These are phyloP conservation scores for Aegle marmelos DNA, from an alignment of 345 rosid species.

Conservation along the genomic window DNA sequence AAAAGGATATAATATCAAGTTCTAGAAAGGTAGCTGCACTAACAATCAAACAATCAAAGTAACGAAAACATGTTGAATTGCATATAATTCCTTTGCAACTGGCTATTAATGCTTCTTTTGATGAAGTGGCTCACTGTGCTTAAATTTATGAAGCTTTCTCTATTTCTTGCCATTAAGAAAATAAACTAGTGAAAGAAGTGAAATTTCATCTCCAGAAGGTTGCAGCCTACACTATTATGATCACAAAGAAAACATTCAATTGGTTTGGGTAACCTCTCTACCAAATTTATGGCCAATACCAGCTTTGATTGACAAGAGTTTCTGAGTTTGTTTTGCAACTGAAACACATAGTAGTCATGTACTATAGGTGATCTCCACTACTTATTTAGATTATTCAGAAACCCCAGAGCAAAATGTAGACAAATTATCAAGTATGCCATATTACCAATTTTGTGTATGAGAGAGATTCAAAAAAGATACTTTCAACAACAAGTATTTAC, in stretches of 20 bases:
- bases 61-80: background rate
- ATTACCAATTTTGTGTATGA: background rate
- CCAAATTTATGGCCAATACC: background rate
- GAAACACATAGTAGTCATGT: background rate
- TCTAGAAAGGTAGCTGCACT: background rate
- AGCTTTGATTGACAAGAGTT: background rate
- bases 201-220: background rate
- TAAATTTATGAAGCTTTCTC: no score
- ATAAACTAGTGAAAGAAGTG: background rate
- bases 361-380: background rate
- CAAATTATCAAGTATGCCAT: background rate
- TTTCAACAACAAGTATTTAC: background rate
- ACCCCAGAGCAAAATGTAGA: background rate
- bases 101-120: no score
- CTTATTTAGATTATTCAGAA: background rate
- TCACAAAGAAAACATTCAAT: background rate
- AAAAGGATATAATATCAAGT: background rate
- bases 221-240: background rate
- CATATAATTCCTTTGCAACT: background rate
- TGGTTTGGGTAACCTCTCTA: background rate
- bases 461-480: background rate
- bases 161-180: background rate
- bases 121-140: no score
- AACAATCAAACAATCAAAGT: background rate
- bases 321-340: background rate